Evolutionary conservation across 352 stramenopile genomes (phyloP).

Genomic region (Globisporangium uncinulatum): DNA sequence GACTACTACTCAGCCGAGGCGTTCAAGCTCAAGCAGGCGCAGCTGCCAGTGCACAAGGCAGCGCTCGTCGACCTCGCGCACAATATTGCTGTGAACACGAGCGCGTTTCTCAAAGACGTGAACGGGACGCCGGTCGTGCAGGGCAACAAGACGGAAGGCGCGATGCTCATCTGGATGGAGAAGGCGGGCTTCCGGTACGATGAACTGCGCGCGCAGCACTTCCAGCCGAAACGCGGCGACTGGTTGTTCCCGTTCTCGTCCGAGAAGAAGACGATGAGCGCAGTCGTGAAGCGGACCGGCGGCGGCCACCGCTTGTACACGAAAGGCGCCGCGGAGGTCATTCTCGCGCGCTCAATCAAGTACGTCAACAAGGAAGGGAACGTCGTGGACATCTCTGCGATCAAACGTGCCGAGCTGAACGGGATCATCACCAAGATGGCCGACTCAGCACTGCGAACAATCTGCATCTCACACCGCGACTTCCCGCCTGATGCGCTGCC

Average conservation of each 20-base stretch:
- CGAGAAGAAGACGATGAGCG: constrained; percentile 81
- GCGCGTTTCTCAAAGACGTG: constrained; percentile 59
- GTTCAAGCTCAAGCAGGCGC: constrained; percentile 28
- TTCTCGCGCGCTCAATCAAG: constrained; percentile 50
- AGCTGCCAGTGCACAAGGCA: constrained; percentile 28
- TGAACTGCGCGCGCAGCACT: constrained; percentile 46
- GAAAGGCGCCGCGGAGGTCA: constrained; percentile 75
- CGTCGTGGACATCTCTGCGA: constrained; percentile 44
- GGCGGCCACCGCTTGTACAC: constrained; percentile 45
- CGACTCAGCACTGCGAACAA: constrained; percentile 74
- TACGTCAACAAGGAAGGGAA: constrained; percentile 59
- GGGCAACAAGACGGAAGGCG: constrained; percentile 83
- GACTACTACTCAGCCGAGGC: constrained; percentile 47
- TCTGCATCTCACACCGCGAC: constrained; percentile 85
- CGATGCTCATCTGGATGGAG: constrained; percentile 67
- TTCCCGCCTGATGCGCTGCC: constrained; percentile 49
- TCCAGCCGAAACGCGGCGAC: constrained; percentile 46
- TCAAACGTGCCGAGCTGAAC: constrained; percentile 66
- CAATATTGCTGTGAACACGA: constrained; percentile 73
- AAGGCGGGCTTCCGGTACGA: constrained; percentile 55
- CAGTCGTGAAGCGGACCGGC: constrained; percentile 37
- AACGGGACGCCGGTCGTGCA: constrained; percentile 36
- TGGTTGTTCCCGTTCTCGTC: constrained; percentile 75
- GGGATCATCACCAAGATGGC: constrained; percentile 75
- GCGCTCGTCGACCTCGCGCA: constrained; percentile 37